A percentile compares a stretch with the other conserved stretches of the same genome.
Evolutionary conservation across 1,139 yeast species (phyloP).

Genomic region (Geotrichum europaeum): DNA sequence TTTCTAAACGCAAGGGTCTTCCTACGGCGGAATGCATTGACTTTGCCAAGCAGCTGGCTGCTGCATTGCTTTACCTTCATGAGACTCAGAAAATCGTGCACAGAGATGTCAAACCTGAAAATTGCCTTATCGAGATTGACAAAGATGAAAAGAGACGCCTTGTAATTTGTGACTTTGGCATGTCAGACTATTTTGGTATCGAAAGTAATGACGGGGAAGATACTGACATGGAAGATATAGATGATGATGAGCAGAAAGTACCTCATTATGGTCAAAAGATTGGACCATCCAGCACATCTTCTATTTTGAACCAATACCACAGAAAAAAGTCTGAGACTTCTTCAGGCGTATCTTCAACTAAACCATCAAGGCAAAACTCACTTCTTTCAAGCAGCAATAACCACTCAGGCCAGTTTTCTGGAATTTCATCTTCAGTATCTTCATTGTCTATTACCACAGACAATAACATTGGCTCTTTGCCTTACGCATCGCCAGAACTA

Average conservation of each 20-base stretch:
- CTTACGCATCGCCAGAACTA: slow-evolving; percentile 88
- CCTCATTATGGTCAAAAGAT: slow-evolving; percentile 24
- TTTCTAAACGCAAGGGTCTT: slow-evolving; percentile 34
- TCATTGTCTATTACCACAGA: slow-evolving; percentile 7
- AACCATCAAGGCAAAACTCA: slow-evolving; percentile 9
- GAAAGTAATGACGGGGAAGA: not conserved
- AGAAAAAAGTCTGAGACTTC: not conserved
- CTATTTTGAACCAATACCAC: slow-evolving; percentile 25
- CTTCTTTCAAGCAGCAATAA: not conserved
- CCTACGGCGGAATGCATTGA: slow-evolving; percentile 26
- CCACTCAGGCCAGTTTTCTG: not conserved
- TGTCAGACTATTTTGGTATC: slow-evolving; percentile 46
- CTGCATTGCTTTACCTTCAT: slow-evolving; percentile 69
- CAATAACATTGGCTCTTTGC: slow-evolving; percentile 68
- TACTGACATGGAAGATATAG: not conserved
- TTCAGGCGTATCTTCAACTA: not conserved
- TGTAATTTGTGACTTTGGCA: slow-evolving; percentile 79
- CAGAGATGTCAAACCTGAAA: slow-evolving; percentile 85
- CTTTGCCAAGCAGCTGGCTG: slow-evolving; percentile 50
- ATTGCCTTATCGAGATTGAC: slow-evolving; percentile 54
- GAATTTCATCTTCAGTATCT: not conserved
- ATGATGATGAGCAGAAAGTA: slow-evolving; percentile 23
- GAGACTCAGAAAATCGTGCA: slow-evolving; percentile 61
- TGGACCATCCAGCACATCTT: slow-evolving; percentile 30
- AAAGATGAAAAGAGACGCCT: slow-evolving; percentile 31